Evolutionary conservation across 768 basidiomycete species (phyloP).

Genomic region (Lentinula edodes): DNA sequence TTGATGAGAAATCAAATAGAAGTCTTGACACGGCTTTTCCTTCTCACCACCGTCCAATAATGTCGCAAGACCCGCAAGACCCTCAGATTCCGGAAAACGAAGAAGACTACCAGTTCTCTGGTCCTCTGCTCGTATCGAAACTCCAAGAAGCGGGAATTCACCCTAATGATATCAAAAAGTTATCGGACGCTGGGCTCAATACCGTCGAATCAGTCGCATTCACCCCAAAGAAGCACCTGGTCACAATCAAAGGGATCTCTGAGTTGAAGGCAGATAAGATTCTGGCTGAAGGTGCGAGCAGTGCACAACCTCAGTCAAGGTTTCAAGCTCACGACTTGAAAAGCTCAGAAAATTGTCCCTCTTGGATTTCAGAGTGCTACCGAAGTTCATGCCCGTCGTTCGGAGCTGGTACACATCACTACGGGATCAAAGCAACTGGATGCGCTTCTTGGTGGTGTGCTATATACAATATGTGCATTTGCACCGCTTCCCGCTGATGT

Average conservation of each 20-base stretch:
- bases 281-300: constrained; percentile 69
- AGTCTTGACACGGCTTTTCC: background rate
- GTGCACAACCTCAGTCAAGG: background rate
- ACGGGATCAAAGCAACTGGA: constrained; percentile 96
- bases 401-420: constrained; percentile 93
- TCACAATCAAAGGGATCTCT: constrained; percentile 93
- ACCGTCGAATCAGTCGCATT: constrained; percentile 96
- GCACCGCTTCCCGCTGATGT: background rate
- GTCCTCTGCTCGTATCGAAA: constrained; percentile 82
- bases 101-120: constrained; percentile 55
- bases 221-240: constrained; percentile 89
- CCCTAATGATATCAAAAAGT: constrained; percentile 90
- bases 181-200: constrained; percentile 84
- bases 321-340: constrained; percentile 8
- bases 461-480: background rate
- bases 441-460: constrained; percentile 83
- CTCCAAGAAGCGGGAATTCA: constrained; percentile 86
- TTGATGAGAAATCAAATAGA: background rate
- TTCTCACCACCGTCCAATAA: constrained; percentile 15
- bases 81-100: constrained; percentile 38
- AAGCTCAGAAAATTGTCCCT: constrained; percentile 94
- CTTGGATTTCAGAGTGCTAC: constrained; percentile 98
- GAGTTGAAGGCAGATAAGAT: constrained; percentile 98
- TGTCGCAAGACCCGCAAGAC: constrained; percentile 55
- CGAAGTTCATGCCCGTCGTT: constrained; percentile 90